Evolutionary conservation across 2,329 filamentous ascomycete species (phyloP), one percentile per base, ranked within the genome.

Genomic region (Hypoxylon sp.): DNA sequence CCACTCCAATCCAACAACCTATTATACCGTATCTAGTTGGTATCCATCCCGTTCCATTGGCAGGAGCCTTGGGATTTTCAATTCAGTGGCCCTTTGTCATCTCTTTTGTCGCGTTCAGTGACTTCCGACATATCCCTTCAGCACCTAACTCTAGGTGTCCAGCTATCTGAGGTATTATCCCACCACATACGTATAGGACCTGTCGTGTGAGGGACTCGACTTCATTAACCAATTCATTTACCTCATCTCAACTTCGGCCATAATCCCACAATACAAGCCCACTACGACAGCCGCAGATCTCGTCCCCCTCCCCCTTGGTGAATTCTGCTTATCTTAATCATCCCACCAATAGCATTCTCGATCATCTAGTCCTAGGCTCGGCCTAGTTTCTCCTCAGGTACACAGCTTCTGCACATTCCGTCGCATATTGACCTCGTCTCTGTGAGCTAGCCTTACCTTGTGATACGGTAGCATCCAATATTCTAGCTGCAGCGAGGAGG

Each of bases 281-380:
- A 46, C 60, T 52, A 44, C 53, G 17, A 58, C 31, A 31, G 52
- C 59, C 55, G 58, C 54, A 63, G 53, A 69, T 64, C 52, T 64
- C 57, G 37, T 29, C 48, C 53, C 50, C 47, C 19, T 22, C 53
- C 50, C 47, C 53, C 50, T 42, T 51, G 37, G 17, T n/a, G 31
- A 48, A 48, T 48, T 57, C 17, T 67, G 31, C 51, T 65, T 67
- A 69, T 71, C 66, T 69, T 0, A 11, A 63, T 35, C 29, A 6
- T 37, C 51, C 33, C 14, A 54, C 69, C 63, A 71, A 71, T 71
- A 44, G 10, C 42, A 64, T 39, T 33, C 13, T 22, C 46, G n/a
- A 11, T 14, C 24, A 17, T 61, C 44, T 3, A 53, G 24, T 39
- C 17, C 42, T 52, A 6, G 39, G 19, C 47, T 53, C 31, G 50